phyloP scores from a whole-genome alignment of 768 basidiomycete genomes.

The Tulasnella sp. region DNA sequence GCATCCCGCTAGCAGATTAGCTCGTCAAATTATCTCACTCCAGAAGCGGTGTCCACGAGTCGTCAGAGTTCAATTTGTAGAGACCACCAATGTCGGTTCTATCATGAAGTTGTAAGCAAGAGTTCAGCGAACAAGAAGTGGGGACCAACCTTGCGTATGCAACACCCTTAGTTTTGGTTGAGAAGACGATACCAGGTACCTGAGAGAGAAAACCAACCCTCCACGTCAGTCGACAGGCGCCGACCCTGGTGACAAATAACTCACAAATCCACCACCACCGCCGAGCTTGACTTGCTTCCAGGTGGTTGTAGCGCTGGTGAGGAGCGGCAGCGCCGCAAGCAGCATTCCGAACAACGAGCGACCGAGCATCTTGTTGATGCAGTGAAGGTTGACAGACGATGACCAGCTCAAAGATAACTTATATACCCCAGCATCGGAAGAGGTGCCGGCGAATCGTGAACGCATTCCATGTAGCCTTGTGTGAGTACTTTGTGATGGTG shows the following conservation, averaged over 20 bases:
- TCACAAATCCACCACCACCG: slow-evolving; percentile 9
- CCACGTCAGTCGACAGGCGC: not conserved
- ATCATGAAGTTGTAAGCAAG: not conserved
- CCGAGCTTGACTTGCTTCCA: slow-evolving; percentile 10
- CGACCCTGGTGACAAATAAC: not conserved
- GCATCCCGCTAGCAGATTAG: too few species aligned
- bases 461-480: not conserved
- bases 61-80: slow-evolving; percentile 10
- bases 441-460: not conserved
- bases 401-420: not conserved
- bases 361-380: not conserved
- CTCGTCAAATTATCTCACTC: not conserved
- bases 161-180: not conserved
- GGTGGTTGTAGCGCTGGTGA: not conserved
- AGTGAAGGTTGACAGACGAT: not conserved
- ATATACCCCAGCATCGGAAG: not conserved
- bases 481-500: not conserved
- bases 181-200: slow-evolving; percentile 9
- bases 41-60: slow-evolving; percentile 14
- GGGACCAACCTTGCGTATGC: not conserved
- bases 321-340: not conserved
- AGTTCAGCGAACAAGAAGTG: not conserved
- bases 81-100: slow-evolving; percentile 11
- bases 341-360: not conserved
- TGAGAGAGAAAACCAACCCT: not conserved